Evolutionary conservation across 73 alveolate genomes (phyloP).

Genomic region (Uronychia setigera): DNA sequence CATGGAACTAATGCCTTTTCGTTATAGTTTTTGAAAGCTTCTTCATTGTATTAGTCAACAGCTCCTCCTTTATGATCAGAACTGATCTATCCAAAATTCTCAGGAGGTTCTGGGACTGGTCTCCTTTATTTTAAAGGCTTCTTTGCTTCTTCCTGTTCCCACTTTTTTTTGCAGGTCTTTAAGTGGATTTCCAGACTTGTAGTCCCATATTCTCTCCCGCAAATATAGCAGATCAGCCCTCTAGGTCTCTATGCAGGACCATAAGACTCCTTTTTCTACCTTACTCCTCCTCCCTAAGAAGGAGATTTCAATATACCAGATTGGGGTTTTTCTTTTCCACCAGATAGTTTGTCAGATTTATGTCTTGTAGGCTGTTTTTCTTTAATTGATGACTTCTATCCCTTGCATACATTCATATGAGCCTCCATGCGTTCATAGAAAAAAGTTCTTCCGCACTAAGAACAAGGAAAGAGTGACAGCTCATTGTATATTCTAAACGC

Average conservation of each 20-base stretch:
- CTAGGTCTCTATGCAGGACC: constrained; percentile 27
- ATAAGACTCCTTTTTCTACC: neutral
- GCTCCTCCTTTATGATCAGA: neutral
- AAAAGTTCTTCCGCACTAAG: constrained; percentile 82
- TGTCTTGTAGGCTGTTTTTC: neutral
- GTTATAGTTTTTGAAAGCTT: constrained; percentile 32
- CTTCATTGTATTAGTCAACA: constrained; percentile 27
- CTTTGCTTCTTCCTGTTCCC: constrained; percentile 68
- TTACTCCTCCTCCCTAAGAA: neutral
- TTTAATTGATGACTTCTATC: no score
- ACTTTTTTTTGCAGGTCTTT: constrained; percentile 75
- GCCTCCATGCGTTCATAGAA: constrained; percentile 76
- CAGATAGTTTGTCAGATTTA: neutral
- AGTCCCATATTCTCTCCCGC: constrained; percentile 82
- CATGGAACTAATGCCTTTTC: constrained; percentile 78
- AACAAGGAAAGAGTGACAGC: constrained; percentile 74
- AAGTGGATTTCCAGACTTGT: constrained; percentile 69
- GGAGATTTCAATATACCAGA: neutral
- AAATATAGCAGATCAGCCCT: constrained; percentile 42
- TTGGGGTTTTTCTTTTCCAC: neutral
- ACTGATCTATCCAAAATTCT: neutral
- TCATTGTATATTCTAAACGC: constrained; percentile 33
- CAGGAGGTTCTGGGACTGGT: constrained; percentile 27
- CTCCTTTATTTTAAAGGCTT: constrained; percentile 78
- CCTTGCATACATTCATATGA: constrained; percentile 71